Conservation (phyloP, 108 stramenopile species). For the Bacterosira constricta region DNA sequence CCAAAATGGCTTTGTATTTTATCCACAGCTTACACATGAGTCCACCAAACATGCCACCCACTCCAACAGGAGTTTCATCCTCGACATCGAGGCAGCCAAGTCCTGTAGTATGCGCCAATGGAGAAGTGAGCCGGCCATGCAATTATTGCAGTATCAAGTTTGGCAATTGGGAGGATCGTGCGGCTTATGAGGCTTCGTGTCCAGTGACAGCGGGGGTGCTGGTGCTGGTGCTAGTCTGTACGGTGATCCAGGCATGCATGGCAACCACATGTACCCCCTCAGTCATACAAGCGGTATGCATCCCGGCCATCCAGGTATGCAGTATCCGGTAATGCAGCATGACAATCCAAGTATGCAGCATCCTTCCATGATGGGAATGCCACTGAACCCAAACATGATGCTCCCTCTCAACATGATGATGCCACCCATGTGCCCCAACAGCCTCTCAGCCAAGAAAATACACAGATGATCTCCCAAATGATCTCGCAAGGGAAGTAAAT, state of each 20-base stretch:
- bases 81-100: no score
- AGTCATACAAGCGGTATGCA: background rate
- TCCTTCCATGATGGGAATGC: no score
- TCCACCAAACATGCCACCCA: background rate
- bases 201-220: conserved; percentile 15
- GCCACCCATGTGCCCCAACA: background rate
- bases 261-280: conserved; percentile 17
- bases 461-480: no score
- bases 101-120: background rate
- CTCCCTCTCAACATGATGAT: no score
- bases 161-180: conserved; percentile 79
- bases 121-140: conserved; percentile 70
- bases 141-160: conserved; percentile 85
- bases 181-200: conserved; percentile 77
- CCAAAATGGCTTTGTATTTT: no score
- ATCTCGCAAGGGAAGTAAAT: conserved; percentile 18
- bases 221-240: conserved; percentile 8
- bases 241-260: background rate
- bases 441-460: background rate
- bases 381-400: no score
- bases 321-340: conserved; percentile 17
- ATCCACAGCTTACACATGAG: no score
- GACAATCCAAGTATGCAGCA: conserved; percentile 23
- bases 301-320: conserved; percentile 10
- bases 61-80: background rate